phyloP scores from a whole-genome alignment of 768 basidiomycete species.

The Hypholoma sublateritium region DNA sequence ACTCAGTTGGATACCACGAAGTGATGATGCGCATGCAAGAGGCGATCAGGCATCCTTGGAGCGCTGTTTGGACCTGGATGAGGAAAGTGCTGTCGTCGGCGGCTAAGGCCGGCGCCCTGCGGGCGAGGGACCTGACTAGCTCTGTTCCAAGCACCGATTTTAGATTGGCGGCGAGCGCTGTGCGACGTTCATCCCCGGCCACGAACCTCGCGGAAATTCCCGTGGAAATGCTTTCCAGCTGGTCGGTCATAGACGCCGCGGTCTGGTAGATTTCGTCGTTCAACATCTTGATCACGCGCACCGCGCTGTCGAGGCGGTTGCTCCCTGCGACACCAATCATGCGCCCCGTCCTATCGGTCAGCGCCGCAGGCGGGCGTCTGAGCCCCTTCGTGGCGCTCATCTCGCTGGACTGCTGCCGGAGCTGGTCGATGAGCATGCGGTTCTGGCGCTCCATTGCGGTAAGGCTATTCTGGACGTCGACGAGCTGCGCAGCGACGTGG shows the following conservation, averaged over 20 bases:
- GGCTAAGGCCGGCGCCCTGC: conserved; percentile 8
- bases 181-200: conserved; percentile 15
- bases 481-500: conserved; percentile 18
- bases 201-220: conserved; percentile 22
- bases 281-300: conserved; percentile 27
- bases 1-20: conserved; percentile 43
- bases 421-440: conserved; percentile 32
- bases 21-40: conserved; percentile 39
- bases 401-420: conserved; percentile 31
- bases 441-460: conserved; percentile 27
- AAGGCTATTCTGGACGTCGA: conserved; percentile 18
- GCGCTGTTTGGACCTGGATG: conserved; percentile 31
- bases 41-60: conserved; percentile 40
- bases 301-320: conserved; percentile 17
- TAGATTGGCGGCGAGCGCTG: conserved; percentile 24
- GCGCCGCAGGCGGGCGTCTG: conserved; percentile 6
- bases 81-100: conserved; percentile 32
- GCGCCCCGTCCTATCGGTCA: background rate
- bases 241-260: conserved; percentile 39
- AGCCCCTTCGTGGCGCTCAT: conserved; percentile 19
- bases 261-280: conserved; percentile 42
- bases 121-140: conserved; percentile 29
- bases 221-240: conserved; percentile 23
- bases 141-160: conserved; percentile 33
- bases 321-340: background rate